Evolutionary conservation across 257 asterid species (phyloP).

Genomic region (Ophiorrhiza pumila): DNA sequence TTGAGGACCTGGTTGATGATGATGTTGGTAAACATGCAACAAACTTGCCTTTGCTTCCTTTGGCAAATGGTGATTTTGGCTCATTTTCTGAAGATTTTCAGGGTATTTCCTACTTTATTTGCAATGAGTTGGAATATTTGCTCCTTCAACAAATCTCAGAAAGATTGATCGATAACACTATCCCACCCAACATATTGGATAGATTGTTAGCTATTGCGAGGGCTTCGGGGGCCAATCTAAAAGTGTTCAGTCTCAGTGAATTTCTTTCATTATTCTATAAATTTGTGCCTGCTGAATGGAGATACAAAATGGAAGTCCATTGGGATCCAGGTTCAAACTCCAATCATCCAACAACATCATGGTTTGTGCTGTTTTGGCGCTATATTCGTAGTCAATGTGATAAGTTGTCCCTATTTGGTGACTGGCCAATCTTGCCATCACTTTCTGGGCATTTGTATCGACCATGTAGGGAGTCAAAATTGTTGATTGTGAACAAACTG

Average conservation of each 20-base stretch:
- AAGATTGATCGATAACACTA: constrained; percentile 66
- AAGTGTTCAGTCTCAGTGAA: constrained; percentile 47
- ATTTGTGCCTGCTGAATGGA: constrained; percentile 81
- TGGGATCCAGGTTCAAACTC: constrained; percentile 68
- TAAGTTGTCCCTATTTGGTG: constrained; percentile 64
- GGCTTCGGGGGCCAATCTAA: constrained; percentile 73
- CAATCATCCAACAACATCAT: constrained; percentile 60
- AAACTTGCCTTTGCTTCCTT: constrained; percentile 72
- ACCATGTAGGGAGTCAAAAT: constrained; percentile 57
- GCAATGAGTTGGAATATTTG: constrained; percentile 69
- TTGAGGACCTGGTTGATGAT: constrained; percentile 81
- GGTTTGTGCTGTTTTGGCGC: constrained; percentile 85
- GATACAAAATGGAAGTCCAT: constrained; percentile 48
- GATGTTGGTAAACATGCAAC: constrained; percentile 63
- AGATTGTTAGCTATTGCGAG: constrained; percentile 73
- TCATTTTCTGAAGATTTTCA: constrained; percentile 47
- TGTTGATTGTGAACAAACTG: constrained; percentile 56
- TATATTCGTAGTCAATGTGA: constrained; percentile 64
- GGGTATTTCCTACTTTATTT: constrained; percentile 64
- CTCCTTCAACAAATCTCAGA: constrained; percentile 64
- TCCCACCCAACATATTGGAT: constrained; percentile 50
- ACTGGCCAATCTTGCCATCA: constrained; percentile 95
- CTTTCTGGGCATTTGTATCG: constrained; percentile 65
- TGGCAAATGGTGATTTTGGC: constrained; percentile 90
- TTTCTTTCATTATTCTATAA: constrained; percentile 56